Conservation (phyloP, 2,329 filamentous ascomycete species). For the Microthyrium microscopicum region DNA sequence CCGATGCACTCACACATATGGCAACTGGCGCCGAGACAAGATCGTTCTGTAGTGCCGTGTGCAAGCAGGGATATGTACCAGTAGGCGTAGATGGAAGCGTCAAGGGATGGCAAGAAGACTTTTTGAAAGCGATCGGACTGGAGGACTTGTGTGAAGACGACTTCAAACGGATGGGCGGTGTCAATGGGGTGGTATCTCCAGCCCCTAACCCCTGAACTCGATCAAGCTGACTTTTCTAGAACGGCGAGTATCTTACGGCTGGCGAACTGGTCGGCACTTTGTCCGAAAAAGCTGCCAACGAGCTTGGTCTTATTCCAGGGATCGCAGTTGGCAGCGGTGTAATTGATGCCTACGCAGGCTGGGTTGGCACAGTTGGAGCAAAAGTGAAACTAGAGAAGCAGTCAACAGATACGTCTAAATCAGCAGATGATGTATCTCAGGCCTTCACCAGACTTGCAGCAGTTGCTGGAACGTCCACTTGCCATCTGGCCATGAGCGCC, state of each 20-base stretch:
- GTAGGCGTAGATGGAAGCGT: constrained; percentile 95
- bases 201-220: background rate
- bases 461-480: constrained; percentile 92
- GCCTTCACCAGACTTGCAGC: constrained; percentile 86
- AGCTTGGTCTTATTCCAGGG: constrained; percentile 70
- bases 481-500: constrained; percentile 88
- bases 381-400: constrained; percentile 64
- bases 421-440: constrained; percentile 76
- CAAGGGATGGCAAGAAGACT: constrained; percentile 97
- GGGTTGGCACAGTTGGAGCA: constrained; percentile 97
- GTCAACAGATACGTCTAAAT: constrained; percentile 47
- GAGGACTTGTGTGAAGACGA: constrained; percentile 67
- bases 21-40: constrained; percentile 83
- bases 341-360: constrained; percentile 95
- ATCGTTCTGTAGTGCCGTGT: constrained; percentile 90
- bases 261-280: constrained; percentile 79
- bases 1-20: constrained; percentile 83
- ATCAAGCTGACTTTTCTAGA: constrained; percentile 40
- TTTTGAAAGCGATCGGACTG: constrained; percentile 75
- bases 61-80: constrained; percentile 92
- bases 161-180: constrained; percentile 85
- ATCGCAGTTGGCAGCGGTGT: constrained; percentile 92
- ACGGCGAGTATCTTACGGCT: constrained; percentile 77
- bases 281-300: constrained; percentile 63
- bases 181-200: constrained; percentile 65